Conservation (phyloP, 2,329 filamentous ascomycete genomes). For the Volutella citrinella region DNA sequence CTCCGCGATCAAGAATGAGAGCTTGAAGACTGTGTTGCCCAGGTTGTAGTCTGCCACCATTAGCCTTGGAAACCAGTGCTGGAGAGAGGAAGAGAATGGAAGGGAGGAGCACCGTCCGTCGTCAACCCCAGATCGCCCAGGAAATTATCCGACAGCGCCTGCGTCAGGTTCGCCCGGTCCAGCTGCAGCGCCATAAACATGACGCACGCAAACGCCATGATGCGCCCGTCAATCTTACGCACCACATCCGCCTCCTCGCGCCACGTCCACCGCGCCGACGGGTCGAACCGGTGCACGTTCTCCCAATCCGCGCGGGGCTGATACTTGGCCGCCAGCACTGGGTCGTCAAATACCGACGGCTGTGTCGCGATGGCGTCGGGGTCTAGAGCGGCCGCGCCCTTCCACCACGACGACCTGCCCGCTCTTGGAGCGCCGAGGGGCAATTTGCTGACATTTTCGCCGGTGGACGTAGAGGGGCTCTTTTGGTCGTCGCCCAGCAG, state of each 20-base stretch:
- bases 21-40: slow-evolving; percentile 30
- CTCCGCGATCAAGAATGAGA: slow-evolving; percentile 31
- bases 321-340: too few species aligned
- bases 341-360: too few species aligned
- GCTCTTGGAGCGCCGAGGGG: too few species aligned
- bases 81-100: too few species aligned
- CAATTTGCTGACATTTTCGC: too few species aligned
- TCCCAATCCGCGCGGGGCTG: too few species aligned
- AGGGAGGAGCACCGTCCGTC: slow-evolving; percentile 35
- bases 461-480: too few species aligned
- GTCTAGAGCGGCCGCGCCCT: too few species aligned
- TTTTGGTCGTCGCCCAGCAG: too few species aligned
- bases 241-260: slow-evolving; percentile 35
- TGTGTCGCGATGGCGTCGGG: too few species aligned
- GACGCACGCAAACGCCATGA: slow-evolving; percentile 45
- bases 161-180: slow-evolving; percentile 43
- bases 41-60: slow-evolving; percentile 30
- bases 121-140: slow-evolving; percentile 39
- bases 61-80: slow-evolving; percentile 12
- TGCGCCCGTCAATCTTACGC: slow-evolving; percentile 38
- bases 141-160: slow-evolving; percentile 47
- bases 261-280: slow-evolving; percentile 41
- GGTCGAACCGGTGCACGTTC: slow-evolving; percentile 46
- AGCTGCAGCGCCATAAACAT: slow-evolving; percentile 42
- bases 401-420: too few species aligned